Conservation (phyloP, 352 stramenopile genomes). For the Phytophthora pisi region DNA sequence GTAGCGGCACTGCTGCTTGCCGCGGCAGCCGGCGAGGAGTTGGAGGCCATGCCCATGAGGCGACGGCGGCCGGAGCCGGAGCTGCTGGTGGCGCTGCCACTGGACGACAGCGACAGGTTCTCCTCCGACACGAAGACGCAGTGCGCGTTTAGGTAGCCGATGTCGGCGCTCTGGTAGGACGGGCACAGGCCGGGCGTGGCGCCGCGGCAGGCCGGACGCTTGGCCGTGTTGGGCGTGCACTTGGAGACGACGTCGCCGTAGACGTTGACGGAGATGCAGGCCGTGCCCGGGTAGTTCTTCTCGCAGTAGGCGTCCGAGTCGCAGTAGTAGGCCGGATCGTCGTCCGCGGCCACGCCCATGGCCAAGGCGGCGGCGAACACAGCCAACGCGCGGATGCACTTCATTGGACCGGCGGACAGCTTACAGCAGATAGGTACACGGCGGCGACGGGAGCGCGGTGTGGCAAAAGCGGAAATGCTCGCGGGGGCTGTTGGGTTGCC, state of each 20-base stretch:
- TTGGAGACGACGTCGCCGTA: constrained; percentile 78
- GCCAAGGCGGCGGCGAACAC: constrained; percentile 41
- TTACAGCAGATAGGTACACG: not conserved
- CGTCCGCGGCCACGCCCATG: constrained; percentile 31
- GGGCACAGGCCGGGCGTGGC: constrained; percentile 74
- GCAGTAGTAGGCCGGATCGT: constrained; percentile 58
- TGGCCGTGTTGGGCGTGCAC: constrained; percentile 83
- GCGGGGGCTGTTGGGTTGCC: constrained; percentile 18
- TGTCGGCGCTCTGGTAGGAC: constrained; percentile 75
- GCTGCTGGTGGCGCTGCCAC: constrained; percentile 21
- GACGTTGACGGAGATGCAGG: constrained; percentile 80
- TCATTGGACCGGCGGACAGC: constrained; percentile 34
- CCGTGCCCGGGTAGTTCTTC: constrained; percentile 65
- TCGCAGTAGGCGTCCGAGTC: constrained; percentile 75
- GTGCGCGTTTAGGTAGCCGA: constrained; percentile 82
- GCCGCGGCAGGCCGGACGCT: constrained; percentile 75
- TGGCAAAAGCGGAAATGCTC: constrained; percentile 38
- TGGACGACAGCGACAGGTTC: constrained; percentile 29
- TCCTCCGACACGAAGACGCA: constrained; percentile 84
- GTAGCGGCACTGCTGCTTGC: constrained; percentile 11
- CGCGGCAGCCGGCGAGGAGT: constrained; percentile 15
- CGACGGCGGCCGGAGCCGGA: constrained; percentile 27
- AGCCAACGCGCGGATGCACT: constrained; percentile 43
- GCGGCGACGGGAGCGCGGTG: not conserved
- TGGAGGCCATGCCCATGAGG: constrained; percentile 22